phyloP scores from a whole-genome alignment of 441 rosid species.

The Sinapis alba region DNA sequence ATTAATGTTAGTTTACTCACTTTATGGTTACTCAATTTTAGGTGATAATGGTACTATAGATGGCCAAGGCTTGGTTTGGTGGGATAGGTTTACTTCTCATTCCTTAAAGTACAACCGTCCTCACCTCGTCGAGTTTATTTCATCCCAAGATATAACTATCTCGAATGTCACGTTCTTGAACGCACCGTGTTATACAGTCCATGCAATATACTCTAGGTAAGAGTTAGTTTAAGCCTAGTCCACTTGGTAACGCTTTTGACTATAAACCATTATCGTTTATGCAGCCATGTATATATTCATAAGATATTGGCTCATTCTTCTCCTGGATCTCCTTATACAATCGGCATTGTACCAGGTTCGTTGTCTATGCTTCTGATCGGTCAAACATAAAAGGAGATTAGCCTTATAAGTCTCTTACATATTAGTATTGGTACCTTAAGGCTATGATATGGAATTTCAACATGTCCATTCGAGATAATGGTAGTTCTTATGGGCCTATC shows the following conservation, averaged over 20 bases:
- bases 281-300: slow-evolving; percentile 39
- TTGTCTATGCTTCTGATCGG: background rate
- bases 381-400: background rate
- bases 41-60: slow-evolving; percentile 46
- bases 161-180: slow-evolving; percentile 42
- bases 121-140: slow-evolving; percentile 38
- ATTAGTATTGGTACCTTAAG: background rate
- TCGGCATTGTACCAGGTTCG: slow-evolving; percentile 46
- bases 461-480: background rate
- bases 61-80: slow-evolving; percentile 45
- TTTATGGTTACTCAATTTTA: slow-evolving; percentile 8
- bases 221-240: background rate
- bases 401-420: background rate
- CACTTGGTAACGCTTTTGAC: background rate
- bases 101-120: slow-evolving; percentile 39
- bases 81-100: slow-evolving; percentile 38
- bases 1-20: background rate
- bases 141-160: slow-evolving; percentile 30
- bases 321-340: slow-evolving; percentile 33
- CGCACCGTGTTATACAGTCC: slow-evolving; percentile 36
- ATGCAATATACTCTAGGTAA: slow-evolving; percentile 41
- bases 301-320: slow-evolving; percentile 32
- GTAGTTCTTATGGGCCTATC: background rate
- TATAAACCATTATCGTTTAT: background rate
- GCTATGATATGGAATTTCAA: background rate